phyloP scores from a whole-genome alignment of 2,329 filamentous ascomycete species.

The Simplicillium sp. region DNA sequence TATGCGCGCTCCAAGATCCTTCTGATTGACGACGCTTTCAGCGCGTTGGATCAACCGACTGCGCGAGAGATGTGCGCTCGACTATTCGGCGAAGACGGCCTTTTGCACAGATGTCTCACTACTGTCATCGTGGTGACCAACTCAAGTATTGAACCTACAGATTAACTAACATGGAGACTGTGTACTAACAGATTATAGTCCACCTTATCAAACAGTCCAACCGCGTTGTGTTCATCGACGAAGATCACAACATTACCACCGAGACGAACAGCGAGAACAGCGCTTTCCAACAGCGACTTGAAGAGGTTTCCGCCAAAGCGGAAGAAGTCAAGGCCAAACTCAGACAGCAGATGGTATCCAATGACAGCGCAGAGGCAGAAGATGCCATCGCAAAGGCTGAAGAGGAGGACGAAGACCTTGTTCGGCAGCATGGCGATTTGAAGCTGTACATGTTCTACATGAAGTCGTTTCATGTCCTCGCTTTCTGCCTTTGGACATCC shows the following conservation, averaged over 20 bases:
- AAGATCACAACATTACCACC: no score
- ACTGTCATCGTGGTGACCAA: no score
- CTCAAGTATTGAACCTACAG: no score
- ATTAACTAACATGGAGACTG: no score
- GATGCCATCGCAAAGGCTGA: not conserved
- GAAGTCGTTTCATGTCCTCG: no score
- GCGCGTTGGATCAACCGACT: not conserved
- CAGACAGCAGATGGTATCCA: conserved; percentile 1
- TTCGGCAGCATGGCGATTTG: conserved; percentile 4
- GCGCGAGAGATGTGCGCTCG: not conserved
- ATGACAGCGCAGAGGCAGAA: conserved; percentile 1
- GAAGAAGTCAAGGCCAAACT: not conserved
- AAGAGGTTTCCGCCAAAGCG: not conserved
- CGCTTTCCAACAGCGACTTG: conserved; percentile 71
- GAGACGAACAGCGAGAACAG: no score
- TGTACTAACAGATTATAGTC: no score
- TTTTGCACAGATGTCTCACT: no score
- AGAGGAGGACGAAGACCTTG: not conserved
- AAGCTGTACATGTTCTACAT: conserved; percentile 6
- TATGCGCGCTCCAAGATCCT: not conserved
- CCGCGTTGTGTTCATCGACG: no score
- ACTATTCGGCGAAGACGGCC: not conserved
- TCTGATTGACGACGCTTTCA: not conserved
- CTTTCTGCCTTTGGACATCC: no score
- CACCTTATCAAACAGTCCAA: no score